Evolutionary conservation across 2,329 filamentous ascomycete genomes (phyloP).

Genomic region (Aspergillus japonicus): DNA sequence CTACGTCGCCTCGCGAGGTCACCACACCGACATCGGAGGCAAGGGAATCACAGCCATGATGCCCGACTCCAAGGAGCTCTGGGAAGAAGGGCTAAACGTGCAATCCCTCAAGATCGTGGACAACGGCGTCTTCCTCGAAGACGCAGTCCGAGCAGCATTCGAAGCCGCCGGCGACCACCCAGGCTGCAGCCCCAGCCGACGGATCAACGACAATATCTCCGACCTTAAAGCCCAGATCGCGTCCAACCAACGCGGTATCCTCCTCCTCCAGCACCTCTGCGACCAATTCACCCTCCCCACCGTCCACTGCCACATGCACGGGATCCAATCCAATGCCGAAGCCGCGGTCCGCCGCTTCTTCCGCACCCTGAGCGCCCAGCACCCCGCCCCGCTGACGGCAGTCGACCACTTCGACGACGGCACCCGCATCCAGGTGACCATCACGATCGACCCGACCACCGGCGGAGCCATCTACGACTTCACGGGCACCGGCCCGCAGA

Average conservation of each 20-base stretch:
- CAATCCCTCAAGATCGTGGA: slow-evolving; percentile 38
- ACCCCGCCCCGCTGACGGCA: slow-evolving; percentile 61
- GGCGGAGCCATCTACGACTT: slow-evolving; percentile 76
- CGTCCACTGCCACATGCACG: too few species aligned
- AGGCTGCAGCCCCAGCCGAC: too few species aligned
- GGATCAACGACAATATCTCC: too few species aligned
- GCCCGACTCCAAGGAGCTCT: slow-evolving; percentile 37
- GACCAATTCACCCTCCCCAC: too few species aligned
- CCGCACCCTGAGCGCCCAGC: slow-evolving; percentile 57
- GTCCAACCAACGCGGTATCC: too few species aligned
- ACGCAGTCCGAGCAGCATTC: too few species aligned
- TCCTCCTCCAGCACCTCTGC: too few species aligned
- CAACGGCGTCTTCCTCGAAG: slow-evolving; percentile 33
- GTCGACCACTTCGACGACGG: slow-evolving; percentile 82
- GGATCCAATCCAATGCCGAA: slow-evolving; percentile 68
- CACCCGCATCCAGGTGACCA: slow-evolving; percentile 69
- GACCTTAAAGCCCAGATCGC: too few species aligned
- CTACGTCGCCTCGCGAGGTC: slow-evolving; percentile 71
- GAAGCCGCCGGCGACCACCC: too few species aligned
- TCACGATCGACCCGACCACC: slow-evolving; percentile 64
- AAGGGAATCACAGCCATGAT: slow-evolving; percentile 51
- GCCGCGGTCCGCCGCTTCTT: slow-evolving; percentile 61
- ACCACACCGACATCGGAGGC: slow-evolving; percentile 68
- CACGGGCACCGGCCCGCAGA: slow-evolving; percentile 71
- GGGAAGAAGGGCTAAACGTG: slow-evolving; percentile 41